Percentiles rank a stretch among this genome's conserved stretches.
Evolutionary conservation across 768 basidiomycete species (phyloP).

Genomic region (Paxillus ammoniavirescens): DNA sequence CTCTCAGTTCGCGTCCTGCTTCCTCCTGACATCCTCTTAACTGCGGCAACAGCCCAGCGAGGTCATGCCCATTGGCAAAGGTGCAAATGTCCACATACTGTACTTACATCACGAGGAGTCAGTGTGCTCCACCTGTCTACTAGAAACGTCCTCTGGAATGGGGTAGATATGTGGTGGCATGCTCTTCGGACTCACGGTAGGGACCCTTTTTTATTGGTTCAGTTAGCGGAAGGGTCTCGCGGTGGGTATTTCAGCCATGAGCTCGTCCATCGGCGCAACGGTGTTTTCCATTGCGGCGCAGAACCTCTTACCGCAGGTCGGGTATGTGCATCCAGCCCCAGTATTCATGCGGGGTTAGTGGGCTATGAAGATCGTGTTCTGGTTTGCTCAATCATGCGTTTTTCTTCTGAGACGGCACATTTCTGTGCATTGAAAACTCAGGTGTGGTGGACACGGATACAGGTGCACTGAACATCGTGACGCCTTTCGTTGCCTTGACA

Average conservation of each 20-base stretch:
- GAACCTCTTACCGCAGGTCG: constrained; percentile 51
- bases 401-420: too few species aligned
- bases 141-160: not conserved
- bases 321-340: constrained; percentile 39
- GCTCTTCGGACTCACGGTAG: constrained; percentile 60
- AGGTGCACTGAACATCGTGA: too few species aligned
- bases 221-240: constrained; percentile 53
- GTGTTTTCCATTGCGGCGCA: constrained; percentile 61
- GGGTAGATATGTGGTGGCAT: constrained; percentile 45
- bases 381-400: not conserved
- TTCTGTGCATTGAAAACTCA: constrained; percentile 31
- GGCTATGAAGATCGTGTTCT: not conserved
- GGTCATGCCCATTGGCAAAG: too few species aligned
- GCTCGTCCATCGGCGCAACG: constrained; percentile 68
- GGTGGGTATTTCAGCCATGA: constrained; percentile 60
- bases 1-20: too few species aligned
- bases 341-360: not conserved
- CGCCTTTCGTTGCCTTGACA: too few species aligned
- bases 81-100: too few species aligned
- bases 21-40: too few species aligned
- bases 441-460: too few species aligned
- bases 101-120: too few species aligned
- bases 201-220: constrained; percentile 74
- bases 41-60: too few species aligned
- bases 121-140: too few species aligned